Conservation (phyloP, 1,284 basidiomycete species). For the Trichosporon sp. region DNA sequence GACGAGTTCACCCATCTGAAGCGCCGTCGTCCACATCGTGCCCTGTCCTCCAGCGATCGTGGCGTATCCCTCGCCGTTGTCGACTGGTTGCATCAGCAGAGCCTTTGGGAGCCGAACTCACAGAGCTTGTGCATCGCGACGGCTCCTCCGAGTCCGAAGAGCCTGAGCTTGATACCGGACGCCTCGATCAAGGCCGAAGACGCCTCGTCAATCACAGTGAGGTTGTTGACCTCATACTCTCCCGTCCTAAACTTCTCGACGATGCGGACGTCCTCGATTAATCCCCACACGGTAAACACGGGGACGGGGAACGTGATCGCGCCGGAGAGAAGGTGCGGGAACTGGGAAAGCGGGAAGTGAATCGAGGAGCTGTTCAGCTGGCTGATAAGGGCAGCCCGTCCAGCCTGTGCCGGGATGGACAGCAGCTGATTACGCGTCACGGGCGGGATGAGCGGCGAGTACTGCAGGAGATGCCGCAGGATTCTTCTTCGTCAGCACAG, state of each 20-base stretch:
- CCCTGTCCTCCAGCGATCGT: constrained; percentile 97
- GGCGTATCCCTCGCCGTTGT: constrained; percentile 71
- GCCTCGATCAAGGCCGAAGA: constrained; percentile 85
- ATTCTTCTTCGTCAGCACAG: constrained; percentile 53
- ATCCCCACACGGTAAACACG: constrained; percentile 95
- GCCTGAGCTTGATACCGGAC: constrained; percentile 84
- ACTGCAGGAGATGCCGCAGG: constrained; percentile 91
- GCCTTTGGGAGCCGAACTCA: constrained; percentile 52
- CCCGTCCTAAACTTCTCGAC: constrained; percentile 87
- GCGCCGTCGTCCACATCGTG: constrained; percentile 97
- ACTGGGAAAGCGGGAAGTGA: constrained; percentile 71
- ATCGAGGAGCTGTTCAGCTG: constrained; percentile 56
- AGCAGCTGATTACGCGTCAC: constrained; percentile 77
- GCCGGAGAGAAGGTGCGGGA: constrained; percentile 82
- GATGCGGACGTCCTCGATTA: constrained; percentile 91
- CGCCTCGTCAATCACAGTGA: constrained; percentile 90
- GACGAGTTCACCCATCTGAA: constrained; percentile 96
- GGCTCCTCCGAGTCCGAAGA: constrained; percentile 93
- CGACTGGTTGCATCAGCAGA: constrained; percentile 40
- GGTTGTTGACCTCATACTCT: constrained; percentile 75
- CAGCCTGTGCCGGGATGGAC: constrained; percentile 58
- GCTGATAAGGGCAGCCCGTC: constrained; percentile 47
- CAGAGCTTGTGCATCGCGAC: constrained; percentile 96
- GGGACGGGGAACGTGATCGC: constrained; percentile 84
- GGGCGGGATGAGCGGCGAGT: constrained; percentile 88